These are phyloP conservation scores for Coniferiporia sulphurascens DNA, from an alignment of 1,284 basidiomycete genomes.

Conservation along the genomic window DNA sequence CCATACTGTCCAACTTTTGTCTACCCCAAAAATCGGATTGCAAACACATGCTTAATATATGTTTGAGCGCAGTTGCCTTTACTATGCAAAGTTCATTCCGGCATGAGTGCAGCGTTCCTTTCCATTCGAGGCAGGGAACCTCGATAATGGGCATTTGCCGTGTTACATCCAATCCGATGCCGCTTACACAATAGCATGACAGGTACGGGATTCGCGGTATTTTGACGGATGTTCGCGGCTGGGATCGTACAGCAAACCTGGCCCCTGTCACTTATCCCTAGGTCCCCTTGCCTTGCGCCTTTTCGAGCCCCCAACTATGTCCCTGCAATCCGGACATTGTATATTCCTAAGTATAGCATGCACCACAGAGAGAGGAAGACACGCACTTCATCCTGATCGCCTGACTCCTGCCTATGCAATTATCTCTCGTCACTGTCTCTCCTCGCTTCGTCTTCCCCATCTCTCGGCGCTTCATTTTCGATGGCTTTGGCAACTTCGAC, in stretches of 20 bases:
- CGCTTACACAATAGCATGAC: not conserved
- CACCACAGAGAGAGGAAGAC: not conserved
- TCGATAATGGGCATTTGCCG: not conserved
- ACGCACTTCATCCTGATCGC: slow-evolving; percentile 67
- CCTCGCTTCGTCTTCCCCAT: slow-evolving; percentile 84
- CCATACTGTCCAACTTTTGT: no score
- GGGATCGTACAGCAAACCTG: not conserved
- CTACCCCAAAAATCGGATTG: no score
- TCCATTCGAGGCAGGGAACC: no score
- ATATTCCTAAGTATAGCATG: not conserved
- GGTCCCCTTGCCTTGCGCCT: slow-evolving; percentile 38
- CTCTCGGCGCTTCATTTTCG: slow-evolving; percentile 79
- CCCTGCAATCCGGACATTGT: slow-evolving; percentile 36
- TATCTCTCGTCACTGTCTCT: slow-evolving; percentile 68
- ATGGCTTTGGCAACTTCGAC: slow-evolving; percentile 79
- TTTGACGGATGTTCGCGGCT: no score
- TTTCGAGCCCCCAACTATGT: slow-evolving; percentile 71
- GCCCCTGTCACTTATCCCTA: not conserved
- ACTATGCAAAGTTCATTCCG: no score
- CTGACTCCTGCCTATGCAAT: slow-evolving; percentile 65
- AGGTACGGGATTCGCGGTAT: no score
- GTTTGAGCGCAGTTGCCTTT: no score
- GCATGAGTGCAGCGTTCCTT: no score
- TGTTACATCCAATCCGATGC: not conserved
- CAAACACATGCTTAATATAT: no score